phyloP scores from a whole-genome alignment of 2,329 filamentous ascomycete genomes.

The Nigrospora oryzae region DNA sequence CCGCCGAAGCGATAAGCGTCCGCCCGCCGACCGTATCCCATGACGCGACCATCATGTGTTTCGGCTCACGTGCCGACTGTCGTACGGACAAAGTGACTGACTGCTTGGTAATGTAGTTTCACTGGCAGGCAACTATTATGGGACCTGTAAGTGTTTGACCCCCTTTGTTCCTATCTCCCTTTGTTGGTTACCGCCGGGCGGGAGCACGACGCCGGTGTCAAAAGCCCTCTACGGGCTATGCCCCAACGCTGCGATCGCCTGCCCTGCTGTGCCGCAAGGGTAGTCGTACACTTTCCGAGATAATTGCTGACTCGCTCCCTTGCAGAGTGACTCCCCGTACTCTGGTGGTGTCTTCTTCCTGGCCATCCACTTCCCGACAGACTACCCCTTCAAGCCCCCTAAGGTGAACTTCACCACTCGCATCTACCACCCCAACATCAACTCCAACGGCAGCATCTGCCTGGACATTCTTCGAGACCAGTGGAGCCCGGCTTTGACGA shows the following conservation, averaged over 20 bases:
- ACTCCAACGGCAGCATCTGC: constrained; percentile 99
- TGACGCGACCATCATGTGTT: background rate
- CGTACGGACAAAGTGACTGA: constrained; percentile 18
- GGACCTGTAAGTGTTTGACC: constrained; percentile 68
- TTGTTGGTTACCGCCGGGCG: too few relatives aligned
- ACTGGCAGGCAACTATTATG: constrained; percentile 99
- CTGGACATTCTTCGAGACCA: constrained; percentile 97
- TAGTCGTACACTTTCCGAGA: too few relatives aligned
- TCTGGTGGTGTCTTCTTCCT: constrained; percentile 98
- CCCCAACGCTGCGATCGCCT: too few relatives aligned
- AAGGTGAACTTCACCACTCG: constrained; percentile 99
- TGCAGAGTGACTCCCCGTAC: constrained; percentile 88
- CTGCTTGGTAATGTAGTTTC: constrained; percentile 57
- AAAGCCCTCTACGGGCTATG: too few relatives aligned
- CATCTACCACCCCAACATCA: constrained; percentile 99
- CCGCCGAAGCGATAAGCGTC: constrained; percentile 14
- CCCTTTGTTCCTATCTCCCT: background rate
- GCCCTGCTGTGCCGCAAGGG: too few relatives aligned
- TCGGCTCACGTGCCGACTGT: background rate
- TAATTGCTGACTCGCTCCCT: too few relatives aligned
- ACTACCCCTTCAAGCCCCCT: constrained; percentile 99
- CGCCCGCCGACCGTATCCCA: constrained; percentile 5
- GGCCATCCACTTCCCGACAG: constrained; percentile 97
- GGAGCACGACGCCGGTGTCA: too few relatives aligned
- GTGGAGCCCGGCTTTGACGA: constrained; percentile 97